These are phyloP conservation scores for Blastomyces silverae DNA, from an alignment of 2,329 filamentous ascomycete genomes.

Conservation along the genomic window DNA sequence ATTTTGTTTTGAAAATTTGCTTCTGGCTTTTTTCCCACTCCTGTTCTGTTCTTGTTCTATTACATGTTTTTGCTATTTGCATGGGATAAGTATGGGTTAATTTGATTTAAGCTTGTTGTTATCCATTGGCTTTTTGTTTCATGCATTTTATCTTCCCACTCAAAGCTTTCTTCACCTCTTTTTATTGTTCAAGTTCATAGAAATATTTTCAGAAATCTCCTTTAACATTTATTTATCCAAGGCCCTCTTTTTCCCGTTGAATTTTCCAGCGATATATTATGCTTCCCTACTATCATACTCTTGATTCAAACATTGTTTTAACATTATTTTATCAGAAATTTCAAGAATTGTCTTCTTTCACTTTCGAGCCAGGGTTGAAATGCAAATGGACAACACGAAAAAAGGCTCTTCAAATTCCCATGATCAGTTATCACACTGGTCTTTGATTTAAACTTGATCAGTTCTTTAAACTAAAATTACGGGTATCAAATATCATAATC, in stretches of 20 bases:
- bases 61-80: background rate
- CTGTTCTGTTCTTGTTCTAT: background rate
- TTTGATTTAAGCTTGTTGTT: background rate
- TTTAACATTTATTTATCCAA: background rate
- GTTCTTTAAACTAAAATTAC: background rate
- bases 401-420: no score
- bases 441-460: background rate
- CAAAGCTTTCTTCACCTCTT: background rate
- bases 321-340: background rate
- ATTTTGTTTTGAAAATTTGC: background rate
- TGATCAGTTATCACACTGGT: background rate
- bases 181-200: background rate
- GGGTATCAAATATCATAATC: constrained; percentile 10
- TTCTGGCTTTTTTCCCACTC: background rate
- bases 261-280: background rate
- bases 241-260: background rate
- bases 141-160: background rate
- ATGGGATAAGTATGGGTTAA: background rate
- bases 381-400: background rate
- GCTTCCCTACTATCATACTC: background rate
- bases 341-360: background rate
- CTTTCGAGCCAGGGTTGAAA: background rate
- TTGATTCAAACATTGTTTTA: background rate
- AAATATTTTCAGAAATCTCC: background rate
- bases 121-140: background rate